Conservation (phyloP, 2,329 filamentous ascomycete genomes). For the Fusarium veterinarium region DNA sequence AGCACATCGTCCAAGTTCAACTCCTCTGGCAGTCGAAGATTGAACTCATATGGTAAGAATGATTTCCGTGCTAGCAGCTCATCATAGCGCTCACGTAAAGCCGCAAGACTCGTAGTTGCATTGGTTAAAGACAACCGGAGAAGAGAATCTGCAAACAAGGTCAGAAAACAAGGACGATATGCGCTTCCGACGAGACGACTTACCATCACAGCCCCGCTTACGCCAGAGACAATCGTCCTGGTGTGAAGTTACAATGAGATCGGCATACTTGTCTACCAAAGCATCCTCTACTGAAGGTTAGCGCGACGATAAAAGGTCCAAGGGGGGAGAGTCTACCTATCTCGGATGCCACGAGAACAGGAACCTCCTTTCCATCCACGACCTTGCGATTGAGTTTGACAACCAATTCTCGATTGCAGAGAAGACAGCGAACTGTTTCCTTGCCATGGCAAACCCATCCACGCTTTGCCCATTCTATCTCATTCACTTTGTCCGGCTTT, state of each 20-base stretch:
- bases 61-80: constrained; percentile 66
- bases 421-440: constrained; percentile 86
- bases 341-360: constrained; percentile 68
- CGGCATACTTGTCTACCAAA: constrained; percentile 80
- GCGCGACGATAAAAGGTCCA: background rate
- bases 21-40: constrained; percentile 66
- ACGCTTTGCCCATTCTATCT: constrained; percentile 93
- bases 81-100: constrained; percentile 72
- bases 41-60: constrained; percentile 71
- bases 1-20: constrained; percentile 64
- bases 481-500: constrained; percentile 86
- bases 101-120: constrained; percentile 66
- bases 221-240: constrained; percentile 87
- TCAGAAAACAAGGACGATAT: constrained; percentile 39
- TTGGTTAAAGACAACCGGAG: constrained; percentile 73
- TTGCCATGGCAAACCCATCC: constrained; percentile 89
- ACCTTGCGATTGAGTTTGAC: constrained; percentile 78
- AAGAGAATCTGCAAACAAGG: constrained; percentile 60
- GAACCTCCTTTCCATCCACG: constrained; percentile 65
- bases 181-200: constrained; percentile 21
- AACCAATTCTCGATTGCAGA: constrained; percentile 85
- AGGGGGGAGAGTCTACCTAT: constrained; percentile 55
- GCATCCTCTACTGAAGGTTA: constrained; percentile 62
- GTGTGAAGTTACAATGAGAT: constrained; percentile 80
- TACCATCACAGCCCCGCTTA: constrained; percentile 87